Evolutionary conservation across 2,329 filamentous ascomycete genomes (phyloP).

Genomic region (Thermothelomyces thermophilus): DNA sequence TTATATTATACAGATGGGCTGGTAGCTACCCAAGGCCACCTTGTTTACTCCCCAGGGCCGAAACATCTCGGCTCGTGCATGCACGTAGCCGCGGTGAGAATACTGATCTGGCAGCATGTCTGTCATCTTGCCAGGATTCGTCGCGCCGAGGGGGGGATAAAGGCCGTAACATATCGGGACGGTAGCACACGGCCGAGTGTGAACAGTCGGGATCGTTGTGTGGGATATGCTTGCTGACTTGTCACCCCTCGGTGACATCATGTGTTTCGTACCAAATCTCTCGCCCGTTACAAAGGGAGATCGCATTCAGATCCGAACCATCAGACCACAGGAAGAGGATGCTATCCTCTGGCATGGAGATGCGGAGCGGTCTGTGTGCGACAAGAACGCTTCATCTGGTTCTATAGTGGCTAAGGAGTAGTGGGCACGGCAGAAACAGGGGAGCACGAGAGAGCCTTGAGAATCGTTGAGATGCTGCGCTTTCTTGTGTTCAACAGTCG

Average conservation of each 20-base stretch:
- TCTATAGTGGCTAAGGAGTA: slow-evolving; percentile 36
- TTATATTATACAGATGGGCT: too few species aligned
- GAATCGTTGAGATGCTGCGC: slow-evolving; percentile 6
- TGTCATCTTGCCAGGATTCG: not conserved
- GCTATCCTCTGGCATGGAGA: not conserved
- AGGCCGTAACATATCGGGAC: slow-evolving; percentile 24
- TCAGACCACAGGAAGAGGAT: slow-evolving; percentile 1
- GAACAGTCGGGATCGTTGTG: slow-evolving; percentile 7
- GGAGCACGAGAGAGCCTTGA: slow-evolving; percentile 10
- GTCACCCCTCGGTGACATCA: not conserved
- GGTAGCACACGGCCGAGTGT: slow-evolving; percentile 15
- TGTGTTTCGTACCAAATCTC: slow-evolving; percentile 4
- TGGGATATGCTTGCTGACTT: slow-evolving; percentile 7
- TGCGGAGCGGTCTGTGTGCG: slow-evolving; percentile 2
- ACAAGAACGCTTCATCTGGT: slow-evolving; percentile 27
- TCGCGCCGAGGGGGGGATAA: slow-evolving; percentile 11
- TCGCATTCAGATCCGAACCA: not conserved
- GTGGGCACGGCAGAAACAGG: slow-evolving; percentile 30
- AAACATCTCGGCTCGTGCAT: not conserved
- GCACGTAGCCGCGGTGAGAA: not conserved
- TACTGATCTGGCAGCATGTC: not conserved
- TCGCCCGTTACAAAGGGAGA: slow-evolving; percentile 3
- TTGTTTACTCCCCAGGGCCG: not conserved
- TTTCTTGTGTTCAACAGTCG: slow-evolving; percentile 43
- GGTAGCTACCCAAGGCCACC: too few species aligned